A percentile compares a stretch with the other conserved stretches of the same genome.
Evolutionary conservation across 2,329 filamentous ascomycete genomes (phyloP).

Genomic region (Knoxdaviesia proteae): DNA sequence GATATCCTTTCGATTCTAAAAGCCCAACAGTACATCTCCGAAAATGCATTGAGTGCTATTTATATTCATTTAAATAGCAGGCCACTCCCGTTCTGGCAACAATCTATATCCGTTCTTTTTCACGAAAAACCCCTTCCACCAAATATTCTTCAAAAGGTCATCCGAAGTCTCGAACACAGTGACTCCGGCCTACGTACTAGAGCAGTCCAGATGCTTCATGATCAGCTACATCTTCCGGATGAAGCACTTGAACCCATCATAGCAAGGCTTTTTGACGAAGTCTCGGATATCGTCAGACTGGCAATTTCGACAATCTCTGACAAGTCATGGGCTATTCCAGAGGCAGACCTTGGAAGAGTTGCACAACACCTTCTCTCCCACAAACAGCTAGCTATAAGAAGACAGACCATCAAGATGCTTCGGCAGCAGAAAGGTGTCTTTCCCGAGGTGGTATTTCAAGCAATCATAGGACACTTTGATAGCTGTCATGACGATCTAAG

Average conservation of each 20-base stretch:
- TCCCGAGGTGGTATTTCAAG: constrained; percentile 1
- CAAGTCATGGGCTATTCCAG: neutral
- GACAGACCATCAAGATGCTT: constrained; percentile 6
- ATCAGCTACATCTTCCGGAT: neutral
- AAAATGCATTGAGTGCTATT: neutral
- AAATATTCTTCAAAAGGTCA: neutral
- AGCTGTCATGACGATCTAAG: too few species aligned
- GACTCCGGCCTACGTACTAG: neutral
- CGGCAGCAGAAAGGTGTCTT: neutral
- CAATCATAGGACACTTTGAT: neutral
- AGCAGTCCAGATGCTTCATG: neutral
- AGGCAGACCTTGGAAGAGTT: neutral
- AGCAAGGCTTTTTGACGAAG: neutral
- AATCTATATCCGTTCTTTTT: too few species aligned
- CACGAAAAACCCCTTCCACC: too few species aligned
- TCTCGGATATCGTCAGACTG: neutral
- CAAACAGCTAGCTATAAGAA: neutral
- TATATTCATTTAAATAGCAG: too few species aligned
- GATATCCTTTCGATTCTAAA: neutral
- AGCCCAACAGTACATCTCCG: neutral
- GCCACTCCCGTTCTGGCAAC: too few species aligned
- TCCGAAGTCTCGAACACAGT: neutral
- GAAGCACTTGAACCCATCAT: neutral
- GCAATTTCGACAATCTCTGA: neutral
- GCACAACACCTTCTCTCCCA: neutral